phyloP scores from a whole-genome alignment of 202 grass and related monocot species.

The Zoysia matrella region DNA sequence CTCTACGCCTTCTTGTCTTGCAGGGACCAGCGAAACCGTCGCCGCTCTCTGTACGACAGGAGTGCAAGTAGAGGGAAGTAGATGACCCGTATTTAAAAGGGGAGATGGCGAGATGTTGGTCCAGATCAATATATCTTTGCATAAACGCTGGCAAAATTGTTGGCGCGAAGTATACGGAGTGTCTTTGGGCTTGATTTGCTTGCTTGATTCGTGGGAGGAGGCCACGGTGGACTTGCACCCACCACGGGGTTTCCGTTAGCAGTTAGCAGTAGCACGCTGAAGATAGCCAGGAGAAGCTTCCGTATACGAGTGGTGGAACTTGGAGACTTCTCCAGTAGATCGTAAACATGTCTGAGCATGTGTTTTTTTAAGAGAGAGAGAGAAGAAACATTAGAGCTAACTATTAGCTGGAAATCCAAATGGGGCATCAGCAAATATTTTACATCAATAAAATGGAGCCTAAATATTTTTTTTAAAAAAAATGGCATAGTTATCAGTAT shows the following conservation, averaged over 20 bases:
- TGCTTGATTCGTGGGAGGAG: background rate
- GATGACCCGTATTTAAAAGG: conserved; percentile 35
- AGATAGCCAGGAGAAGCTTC: too few relatives aligned
- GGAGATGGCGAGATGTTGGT: background rate
- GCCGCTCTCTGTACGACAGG: background rate
- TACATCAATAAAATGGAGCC: too few relatives aligned
- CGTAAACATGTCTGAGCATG: too few relatives aligned
- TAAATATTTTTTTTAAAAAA: too few relatives aligned
- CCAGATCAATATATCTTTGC: conserved; percentile 17
- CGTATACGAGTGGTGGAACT: too few relatives aligned
- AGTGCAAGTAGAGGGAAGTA: background rate
- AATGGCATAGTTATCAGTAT: too few relatives aligned
- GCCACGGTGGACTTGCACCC: background rate
- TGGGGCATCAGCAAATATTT: too few relatives aligned
- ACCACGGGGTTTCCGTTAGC: background rate
- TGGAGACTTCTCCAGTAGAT: too few relatives aligned
- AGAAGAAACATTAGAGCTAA: too few relatives aligned
- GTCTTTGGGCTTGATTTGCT: conserved; percentile 5
- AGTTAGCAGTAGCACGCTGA: background rate
- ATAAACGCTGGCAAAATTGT: conserved; percentile 22
- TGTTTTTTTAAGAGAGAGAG: too few relatives aligned
- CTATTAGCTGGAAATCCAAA: too few relatives aligned
- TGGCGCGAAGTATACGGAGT: background rate
- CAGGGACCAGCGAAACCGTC: background rate
- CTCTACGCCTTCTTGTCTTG: background rate